phyloP scores from a whole-genome alignment of 371 early-diverging fungal species.

The Lichtheimia ornata region DNA sequence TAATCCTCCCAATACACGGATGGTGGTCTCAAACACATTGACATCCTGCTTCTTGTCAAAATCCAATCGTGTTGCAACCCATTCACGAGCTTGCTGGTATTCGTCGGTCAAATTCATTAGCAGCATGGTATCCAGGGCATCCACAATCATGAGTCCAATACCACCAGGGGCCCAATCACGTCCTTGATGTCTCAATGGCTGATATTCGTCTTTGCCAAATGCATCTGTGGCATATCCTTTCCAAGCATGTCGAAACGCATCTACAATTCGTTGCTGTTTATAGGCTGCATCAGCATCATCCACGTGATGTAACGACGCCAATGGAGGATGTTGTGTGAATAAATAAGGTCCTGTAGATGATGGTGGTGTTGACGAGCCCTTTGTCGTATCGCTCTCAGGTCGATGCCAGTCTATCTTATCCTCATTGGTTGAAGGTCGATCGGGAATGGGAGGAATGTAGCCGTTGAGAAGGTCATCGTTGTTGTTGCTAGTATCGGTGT shows the following conservation, averaged over 20 bases:
- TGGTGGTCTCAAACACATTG: slow-evolving; percentile 92
- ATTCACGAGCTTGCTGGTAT: slow-evolving; percentile 67
- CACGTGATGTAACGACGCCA: slow-evolving; percentile 11
- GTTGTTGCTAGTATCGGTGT: too few relatives aligned
- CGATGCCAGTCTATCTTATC: background rate
- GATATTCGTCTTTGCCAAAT: slow-evolving; percentile 84
- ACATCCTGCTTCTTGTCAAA: slow-evolving; percentile 76
- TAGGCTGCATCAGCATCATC: slow-evolving; percentile 24
- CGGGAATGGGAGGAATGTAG: background rate
- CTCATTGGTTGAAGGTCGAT: background rate
- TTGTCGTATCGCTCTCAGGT: background rate
- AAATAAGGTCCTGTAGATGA: slow-evolving; percentile 7
- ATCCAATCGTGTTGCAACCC: slow-evolving; percentile 60
- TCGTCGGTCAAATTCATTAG: slow-evolving; percentile 81
- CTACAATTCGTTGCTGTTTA: slow-evolving; percentile 51
- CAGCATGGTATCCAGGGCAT: slow-evolving; percentile 82
- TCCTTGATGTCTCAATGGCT: slow-evolving; percentile 64
- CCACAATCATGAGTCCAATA: slow-evolving; percentile 81
- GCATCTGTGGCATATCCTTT: slow-evolving; percentile 77
- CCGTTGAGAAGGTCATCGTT: background rate
- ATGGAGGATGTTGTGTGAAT: slow-evolving; percentile 33
- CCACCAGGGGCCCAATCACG: slow-evolving; percentile 59
- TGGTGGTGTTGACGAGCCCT: slow-evolving; percentile 6
- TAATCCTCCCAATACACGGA: slow-evolving; percentile 90
- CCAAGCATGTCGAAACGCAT: slow-evolving; percentile 76